Percentiles rank a stretch among this genome's conserved stretches.
Conservation (phyloP, 345 rosid species). For the Lumnitzera racemosa region DNA sequence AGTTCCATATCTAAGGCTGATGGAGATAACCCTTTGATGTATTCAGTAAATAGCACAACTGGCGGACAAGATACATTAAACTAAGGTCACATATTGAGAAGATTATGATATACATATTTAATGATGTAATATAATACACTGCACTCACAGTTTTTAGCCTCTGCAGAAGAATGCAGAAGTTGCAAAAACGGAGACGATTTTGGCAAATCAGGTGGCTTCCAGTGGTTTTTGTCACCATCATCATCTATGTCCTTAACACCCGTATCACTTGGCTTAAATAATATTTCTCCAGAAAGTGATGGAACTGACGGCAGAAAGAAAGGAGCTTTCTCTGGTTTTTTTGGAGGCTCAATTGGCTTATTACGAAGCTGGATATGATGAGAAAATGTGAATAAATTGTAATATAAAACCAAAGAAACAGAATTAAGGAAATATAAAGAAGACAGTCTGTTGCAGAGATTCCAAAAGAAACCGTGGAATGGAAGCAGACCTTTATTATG, state of each 20-base stretch:
- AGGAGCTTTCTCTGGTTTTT: conserved; percentile 83
- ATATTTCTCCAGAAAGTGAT: conserved; percentile 80
- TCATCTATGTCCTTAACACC: conserved; percentile 25
- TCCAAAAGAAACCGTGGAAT: neutral
- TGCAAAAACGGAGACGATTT: conserved; percentile 38
- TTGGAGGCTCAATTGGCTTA: conserved; percentile 91
- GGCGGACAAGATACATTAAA: conserved; percentile 18
- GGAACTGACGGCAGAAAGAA: conserved; percentile 87
- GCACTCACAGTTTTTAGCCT: conserved; percentile 54
- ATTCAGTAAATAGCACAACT: conserved; percentile 76
- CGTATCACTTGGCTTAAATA: conserved; percentile 54
- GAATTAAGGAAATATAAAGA: neutral
- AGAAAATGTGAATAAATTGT: neutral
- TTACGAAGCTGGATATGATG: conserved; percentile 49
- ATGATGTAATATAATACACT: too few species aligned
- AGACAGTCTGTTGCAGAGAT: neutral
- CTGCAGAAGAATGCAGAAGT: conserved; percentile 50
- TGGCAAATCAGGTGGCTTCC: conserved; percentile 24
- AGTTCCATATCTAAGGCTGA: conserved; percentile 85
- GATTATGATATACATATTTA: too few species aligned
- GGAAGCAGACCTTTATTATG: conserved; percentile 66
- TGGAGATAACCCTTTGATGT: conserved; percentile 76
- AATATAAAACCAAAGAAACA: neutral
- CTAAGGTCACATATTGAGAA: too few species aligned
- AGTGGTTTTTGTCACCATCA: conserved; percentile 22